Base-by-base conservation (phyloP, 805 yeast species). In the Saturnispora quitensis region DNA sequence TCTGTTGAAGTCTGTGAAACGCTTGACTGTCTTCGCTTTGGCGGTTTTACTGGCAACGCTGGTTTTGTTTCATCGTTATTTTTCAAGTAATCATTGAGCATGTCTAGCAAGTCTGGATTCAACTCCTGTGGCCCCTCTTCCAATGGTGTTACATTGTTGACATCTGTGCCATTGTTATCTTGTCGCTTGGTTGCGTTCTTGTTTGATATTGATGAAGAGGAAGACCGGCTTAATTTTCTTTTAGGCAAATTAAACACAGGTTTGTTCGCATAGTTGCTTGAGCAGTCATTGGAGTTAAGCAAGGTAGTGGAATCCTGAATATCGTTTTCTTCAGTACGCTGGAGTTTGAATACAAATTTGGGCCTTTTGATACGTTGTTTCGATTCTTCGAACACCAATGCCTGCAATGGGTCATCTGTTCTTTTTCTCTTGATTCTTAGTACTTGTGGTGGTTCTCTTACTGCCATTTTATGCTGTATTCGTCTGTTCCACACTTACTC, bases 401-500 rank as follows among this genome's bases (percentile, higher is more conserved):
- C 96, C 58, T 86, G 89, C 24, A 91, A 73, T 2, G 97, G 96
- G 58, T 88, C 97, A 60, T 89, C 93, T 50, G 80, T 82, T 54
- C 97, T 75, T 62, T 85, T 84, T 53, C 98, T 76, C 67, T 93
- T 91, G 63, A 91, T 86, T 53, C 97, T 76, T 43, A 91, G 81
- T 25, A 85, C 73, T 50, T 76, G 77, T 1, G 95, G 95, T 12
- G 62, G 63, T 27, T 55, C 51, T 35, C 55, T 50, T 13, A 15
- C 25, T 12, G 40, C 43, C 52, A 50, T 54, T 31, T 33, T 51
- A 12, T 10, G 27, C n/a, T 8, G 4, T 18, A 20, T 15, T 45
- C 22, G 6, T 17, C 12, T 45, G 24, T 17, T 18, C 25, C 22
- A 31, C 13, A 12, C 34, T 3, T 13, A 31, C 34, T 31, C 9